These are phyloP conservation scores for Kluyveromyces sp. DNA, from an alignment of 1,139 yeast species.

Conservation along the genomic window DNA sequence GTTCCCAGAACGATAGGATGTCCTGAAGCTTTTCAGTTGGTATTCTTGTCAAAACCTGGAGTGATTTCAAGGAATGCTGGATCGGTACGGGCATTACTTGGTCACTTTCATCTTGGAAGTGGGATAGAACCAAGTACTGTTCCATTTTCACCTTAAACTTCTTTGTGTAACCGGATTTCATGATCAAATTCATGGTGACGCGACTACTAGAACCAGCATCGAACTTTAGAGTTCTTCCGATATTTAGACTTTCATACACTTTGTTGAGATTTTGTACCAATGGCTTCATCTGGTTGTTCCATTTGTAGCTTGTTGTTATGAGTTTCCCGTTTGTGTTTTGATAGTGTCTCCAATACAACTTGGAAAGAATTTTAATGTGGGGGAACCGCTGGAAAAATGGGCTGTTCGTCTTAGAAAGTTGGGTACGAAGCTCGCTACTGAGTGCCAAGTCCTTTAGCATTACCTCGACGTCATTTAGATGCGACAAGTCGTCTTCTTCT, in stretches of 20 bases:
- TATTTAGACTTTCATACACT: not conserved
- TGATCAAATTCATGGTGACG: not conserved
- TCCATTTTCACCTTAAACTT: constrained; percentile 3
- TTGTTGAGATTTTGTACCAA: not conserved
- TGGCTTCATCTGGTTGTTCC: constrained; percentile 1
- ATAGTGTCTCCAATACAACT: constrained; percentile 22
- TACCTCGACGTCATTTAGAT: constrained; percentile 59
- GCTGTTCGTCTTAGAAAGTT: constrained; percentile 29
- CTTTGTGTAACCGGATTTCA: not conserved
- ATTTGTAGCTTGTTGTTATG: constrained; percentile 1
- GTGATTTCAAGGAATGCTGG: not conserved
- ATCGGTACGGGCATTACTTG: not conserved
- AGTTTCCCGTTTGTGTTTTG: not conserved
- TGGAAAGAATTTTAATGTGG: constrained; percentile 23
- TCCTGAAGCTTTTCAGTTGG: not conserved
- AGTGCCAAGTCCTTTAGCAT: constrained; percentile 74
- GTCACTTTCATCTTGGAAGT: not conserved
- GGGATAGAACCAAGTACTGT: constrained; percentile 1
- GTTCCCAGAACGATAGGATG: constrained; percentile 4
- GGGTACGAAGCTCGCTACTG: constrained; percentile 33
- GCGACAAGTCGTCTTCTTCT: constrained; percentile 32
- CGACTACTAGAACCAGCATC: constrained; percentile 2
- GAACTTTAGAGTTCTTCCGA: constrained; percentile 2
- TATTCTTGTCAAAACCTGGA: not conserved
- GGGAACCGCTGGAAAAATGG: constrained; percentile 9